Conservation (phyloP, 2,329 filamentous ascomycete genomes). For the Trichoderma harzianum region DNA sequence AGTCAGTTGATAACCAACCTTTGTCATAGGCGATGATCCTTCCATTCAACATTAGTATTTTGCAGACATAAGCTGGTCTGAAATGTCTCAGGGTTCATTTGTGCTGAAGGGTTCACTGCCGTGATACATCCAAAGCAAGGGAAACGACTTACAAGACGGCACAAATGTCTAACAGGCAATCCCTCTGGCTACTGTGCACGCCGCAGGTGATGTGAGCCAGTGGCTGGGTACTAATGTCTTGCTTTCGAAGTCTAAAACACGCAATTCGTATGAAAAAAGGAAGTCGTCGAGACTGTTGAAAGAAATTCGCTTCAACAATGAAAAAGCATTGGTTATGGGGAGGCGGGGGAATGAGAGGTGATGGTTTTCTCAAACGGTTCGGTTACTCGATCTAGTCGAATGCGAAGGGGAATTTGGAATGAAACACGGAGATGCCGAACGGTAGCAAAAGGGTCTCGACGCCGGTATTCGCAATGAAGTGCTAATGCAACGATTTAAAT, state of each 20-base stretch:
- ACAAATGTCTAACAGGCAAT: not conserved
- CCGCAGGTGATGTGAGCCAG: not conserved
- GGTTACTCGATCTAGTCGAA: not conserved
- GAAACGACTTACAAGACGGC: constrained; percentile 1
- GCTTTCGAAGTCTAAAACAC: not conserved
- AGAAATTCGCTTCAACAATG: not conserved
- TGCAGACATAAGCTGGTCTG: not conserved
- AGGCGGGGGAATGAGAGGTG: not conserved
- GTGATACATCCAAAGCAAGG: not conserved
- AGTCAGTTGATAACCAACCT: not conserved
- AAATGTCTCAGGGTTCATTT: not conserved
- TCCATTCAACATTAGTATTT: not conserved
- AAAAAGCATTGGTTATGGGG: not conserved
- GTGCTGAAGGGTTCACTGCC: not conserved
- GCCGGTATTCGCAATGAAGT: not conserved
- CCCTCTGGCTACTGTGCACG: not conserved
- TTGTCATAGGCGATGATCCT: not conserved
- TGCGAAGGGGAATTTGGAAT: not conserved
- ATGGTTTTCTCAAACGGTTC: not conserved
- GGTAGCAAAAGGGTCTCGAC: not conserved
- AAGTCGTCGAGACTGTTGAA: not conserved
- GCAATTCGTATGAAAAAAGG: not conserved
- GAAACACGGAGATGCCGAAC: not conserved
- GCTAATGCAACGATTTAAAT: not conserved
- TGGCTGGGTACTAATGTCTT: not conserved